phyloP scores from a whole-genome alignment of 768 basidiomycete species.

The Lactarius sanguifluus region DNA sequence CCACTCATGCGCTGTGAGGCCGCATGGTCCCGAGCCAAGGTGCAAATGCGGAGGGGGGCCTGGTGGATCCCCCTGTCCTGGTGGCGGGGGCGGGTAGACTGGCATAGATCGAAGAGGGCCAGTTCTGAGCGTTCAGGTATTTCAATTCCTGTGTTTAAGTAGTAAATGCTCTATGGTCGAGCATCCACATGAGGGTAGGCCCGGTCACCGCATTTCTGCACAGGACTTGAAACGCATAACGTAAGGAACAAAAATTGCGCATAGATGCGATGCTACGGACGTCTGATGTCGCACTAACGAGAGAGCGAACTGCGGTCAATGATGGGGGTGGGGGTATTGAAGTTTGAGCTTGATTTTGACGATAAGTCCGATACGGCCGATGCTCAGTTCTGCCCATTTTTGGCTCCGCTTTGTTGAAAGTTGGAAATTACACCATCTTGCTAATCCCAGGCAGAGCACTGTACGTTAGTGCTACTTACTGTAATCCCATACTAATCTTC shows the following conservation, averaged over 20 bases:
- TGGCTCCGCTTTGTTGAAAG: neutral
- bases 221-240: neutral
- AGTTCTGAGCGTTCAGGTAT: neutral
- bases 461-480: neutral
- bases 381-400: neutral
- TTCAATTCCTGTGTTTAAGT: neutral
- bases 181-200: neutral
- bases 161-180: neutral
- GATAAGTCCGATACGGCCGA: neutral
- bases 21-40: neutral
- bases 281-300: neutral
- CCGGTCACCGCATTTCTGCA: neutral
- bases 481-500: neutral
- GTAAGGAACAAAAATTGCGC: neutral
- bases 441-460: neutral
- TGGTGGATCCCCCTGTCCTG: neutral
- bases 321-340: neutral
- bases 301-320: neutral
- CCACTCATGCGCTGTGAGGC: slow-evolving; percentile 5
- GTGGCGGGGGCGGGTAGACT: neutral
- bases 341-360: neutral
- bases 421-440: neutral
- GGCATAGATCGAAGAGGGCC: neutral
- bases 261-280: neutral
- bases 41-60: neutral